Evolutionary conservation across 345 rosid genomes (phyloP), one percentile per base, ranked within the genome.

Genomic region (Acer campestre): DNA sequence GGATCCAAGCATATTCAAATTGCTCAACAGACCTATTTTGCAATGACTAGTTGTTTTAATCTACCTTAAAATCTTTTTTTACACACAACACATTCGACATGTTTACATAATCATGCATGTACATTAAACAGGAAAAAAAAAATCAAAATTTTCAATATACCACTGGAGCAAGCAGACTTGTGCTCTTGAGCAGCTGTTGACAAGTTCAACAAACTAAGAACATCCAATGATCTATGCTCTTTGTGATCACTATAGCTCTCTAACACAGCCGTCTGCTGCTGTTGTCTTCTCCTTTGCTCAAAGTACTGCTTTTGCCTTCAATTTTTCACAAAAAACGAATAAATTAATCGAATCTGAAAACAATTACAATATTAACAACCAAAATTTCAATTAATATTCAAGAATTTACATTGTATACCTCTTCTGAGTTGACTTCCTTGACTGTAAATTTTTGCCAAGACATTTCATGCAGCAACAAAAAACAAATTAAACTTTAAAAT

Each of bases 301-400:
- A 94, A 94, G 79, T 90, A 94, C 62, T 93, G 97, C 75, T 85
- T 91, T 86, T 94, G 98, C 89, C 98, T 94, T 65, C 11, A 67
- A 72, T 25, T 71, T 61, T 80, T 53, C 73, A 77, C 55, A 59
- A 70, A 42, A 74, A 66, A 18, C 17, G 18, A 35, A 46, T 25
- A 59, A 48, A 17, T 4, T 74, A 5, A 74, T 27, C 31, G 10
- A 20, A 38, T 67, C 70, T 40, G 10, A 18, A 53, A 59, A 59
- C 63, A 20, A 16, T 59, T 59, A 22, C 63, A n/a, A 20, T 18
- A 20, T n/a, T 9, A 59, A n/a, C 63, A 18, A 59, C 63, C 23
- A 59, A 22, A 18, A 2, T 59, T 22, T 59, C 27, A 59, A n/a
- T 18, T 42, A 42, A 7, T 7, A 7, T 42, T 42, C 46, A 42